Base-by-base conservation (phyloP, 2,329 filamentous ascomycete genomes). In the Aplosporella prunicola region DNA sequence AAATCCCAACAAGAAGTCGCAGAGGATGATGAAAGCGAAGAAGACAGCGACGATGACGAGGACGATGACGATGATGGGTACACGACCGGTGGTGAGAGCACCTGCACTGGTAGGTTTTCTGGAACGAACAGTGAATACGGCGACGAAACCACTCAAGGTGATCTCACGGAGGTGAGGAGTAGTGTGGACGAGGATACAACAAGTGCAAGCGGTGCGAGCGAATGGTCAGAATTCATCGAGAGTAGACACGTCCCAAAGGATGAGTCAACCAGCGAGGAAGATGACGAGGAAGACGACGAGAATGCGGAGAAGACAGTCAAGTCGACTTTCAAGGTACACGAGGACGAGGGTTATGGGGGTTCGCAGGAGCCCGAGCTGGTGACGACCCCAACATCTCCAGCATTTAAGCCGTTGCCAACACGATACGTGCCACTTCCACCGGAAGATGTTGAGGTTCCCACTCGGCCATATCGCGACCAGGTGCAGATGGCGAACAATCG, bases 171-270 rank as follows among this genome's bases (percentile, higher is more conserved):
- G 7, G 56, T 57, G 32, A 58, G 79, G 47, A 40, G 32, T 9
- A 26, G 26, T 7, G 20, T 40, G 38, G 27, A n/a, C 15, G 32
- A 34, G 11, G 15, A 31, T 41, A 42, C 11, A 41, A 49, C 15
- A 44, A 43, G n/a, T 47, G 46, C 13, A 45, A 51, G 52, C 53
- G 35, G 56, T 58, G 69, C 79, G 35, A 86, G 81, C 52, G 85
- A 83, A 53, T 95, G 87, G 87, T 93, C 87, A 1, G 86, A 93
- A 29, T 93, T 91, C 53, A 82, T 81, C 2, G 73, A 78, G 15
- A 78, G 71, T 49, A 84, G 80, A 51, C 78, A 88, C 53, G 67
- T 84, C 17, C 78, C 80, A 1, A 61, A 67, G 24, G 38, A 55
- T 32, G 51, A 57, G 42, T 32, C 52, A 26, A 43, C 51, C 44